These are phyloP conservation scores for Dichomitus squalens DNA, from an alignment of 1,284 basidiomycete species.

Conservation along the genomic window DNA sequence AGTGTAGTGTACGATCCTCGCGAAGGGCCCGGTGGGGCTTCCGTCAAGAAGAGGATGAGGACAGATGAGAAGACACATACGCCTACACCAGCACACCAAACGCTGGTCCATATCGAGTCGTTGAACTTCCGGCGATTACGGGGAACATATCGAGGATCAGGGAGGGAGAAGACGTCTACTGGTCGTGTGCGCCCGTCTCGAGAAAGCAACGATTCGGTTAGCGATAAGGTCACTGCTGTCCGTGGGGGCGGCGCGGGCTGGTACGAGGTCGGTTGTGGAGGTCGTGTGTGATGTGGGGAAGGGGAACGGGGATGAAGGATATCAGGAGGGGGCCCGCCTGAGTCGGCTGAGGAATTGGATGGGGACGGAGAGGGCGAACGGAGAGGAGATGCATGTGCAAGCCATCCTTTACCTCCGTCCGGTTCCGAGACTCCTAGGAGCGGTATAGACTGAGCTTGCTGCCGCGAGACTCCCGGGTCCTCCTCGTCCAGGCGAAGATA, in stretches of 20 bases:
- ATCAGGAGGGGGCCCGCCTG: slow-evolving; percentile 43
- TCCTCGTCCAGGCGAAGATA: slow-evolving; percentile 71
- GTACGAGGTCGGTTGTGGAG: slow-evolving; percentile 28
- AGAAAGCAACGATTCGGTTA: slow-evolving; percentile 75
- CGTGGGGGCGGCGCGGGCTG: slow-evolving; percentile 37
- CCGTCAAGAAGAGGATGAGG: slow-evolving; percentile 60
- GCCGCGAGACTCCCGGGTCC: slow-evolving; percentile 41
- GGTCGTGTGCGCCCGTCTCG: slow-evolving; percentile 63
- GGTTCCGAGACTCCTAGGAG: slow-evolving; percentile 44
- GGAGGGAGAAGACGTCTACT: slow-evolving; percentile 69
- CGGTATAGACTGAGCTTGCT: slow-evolving; percentile 51
- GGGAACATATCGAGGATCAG: slow-evolving; percentile 67
- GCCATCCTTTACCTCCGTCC: slow-evolving; percentile 61
- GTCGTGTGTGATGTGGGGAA: slow-evolving; percentile 28
- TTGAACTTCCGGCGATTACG: slow-evolving; percentile 68
- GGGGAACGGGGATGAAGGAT: slow-evolving; percentile 30
- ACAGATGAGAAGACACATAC: slow-evolving; percentile 64
- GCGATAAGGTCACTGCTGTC: slow-evolving; percentile 53
- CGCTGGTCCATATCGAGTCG: slow-evolving; percentile 69
- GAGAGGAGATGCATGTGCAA: slow-evolving; percentile 63
- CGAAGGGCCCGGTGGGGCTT: slow-evolving; percentile 40
- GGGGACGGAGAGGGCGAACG: slow-evolving; percentile 49
- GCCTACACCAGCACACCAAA: slow-evolving; percentile 62
- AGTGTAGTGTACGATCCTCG: slow-evolving; percentile 64
- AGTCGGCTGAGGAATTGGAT: slow-evolving; percentile 52